Evolutionary conservation across 1,139 yeast species (phyloP), one percentile per base, ranked within the genome.

Genomic region (Geotrichum klebahnii): DNA sequence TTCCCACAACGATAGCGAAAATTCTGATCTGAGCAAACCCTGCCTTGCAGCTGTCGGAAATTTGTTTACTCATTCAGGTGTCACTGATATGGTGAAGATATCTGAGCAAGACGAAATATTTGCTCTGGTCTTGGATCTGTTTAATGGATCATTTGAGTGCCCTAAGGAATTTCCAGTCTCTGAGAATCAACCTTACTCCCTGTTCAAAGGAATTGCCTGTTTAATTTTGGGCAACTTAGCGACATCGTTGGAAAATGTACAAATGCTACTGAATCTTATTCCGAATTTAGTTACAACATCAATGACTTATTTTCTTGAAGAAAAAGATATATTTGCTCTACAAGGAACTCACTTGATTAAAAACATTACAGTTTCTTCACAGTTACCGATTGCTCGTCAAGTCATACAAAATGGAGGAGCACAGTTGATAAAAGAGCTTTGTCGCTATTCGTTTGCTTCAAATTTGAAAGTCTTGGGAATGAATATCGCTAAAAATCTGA

Each of bases 271-370:
- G 5, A 37, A 48, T n/a, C 36, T 35, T 1, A 37, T 40, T 33
- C 59, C 61, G 1, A 34, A 43, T 3, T 23, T 59, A 9, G 43
- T 54, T 19, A 42, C 39, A 5, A 9, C 43, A 3, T 45, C 51
- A 10, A 44, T 55, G 50, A 22, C 28, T 12, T 34, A 48, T 14
- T 23, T 47, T 12, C 32, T 35, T 1, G 24, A 20, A 6, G 52
- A 53, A 32, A 46, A 23, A 35, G 51, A 53, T 42, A 56, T 61
- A 3, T 55, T 54, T 44, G 63, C 57, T 39, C 49, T 61, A 12
- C 66, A 62, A 48, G 55, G 59, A 20, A 56, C 58, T n/a, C 65
- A 60, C 50, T 36, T 62, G 39, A 50, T 61, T 20, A 55, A 60
- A 45, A 62, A 59, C 32, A 28, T 61, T 8, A 51, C 59, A 6